These are phyloP conservation scores for Dryas integrifolia DNA, from an alignment of 331 rosid genomes.

Conservation along the genomic window DNA sequence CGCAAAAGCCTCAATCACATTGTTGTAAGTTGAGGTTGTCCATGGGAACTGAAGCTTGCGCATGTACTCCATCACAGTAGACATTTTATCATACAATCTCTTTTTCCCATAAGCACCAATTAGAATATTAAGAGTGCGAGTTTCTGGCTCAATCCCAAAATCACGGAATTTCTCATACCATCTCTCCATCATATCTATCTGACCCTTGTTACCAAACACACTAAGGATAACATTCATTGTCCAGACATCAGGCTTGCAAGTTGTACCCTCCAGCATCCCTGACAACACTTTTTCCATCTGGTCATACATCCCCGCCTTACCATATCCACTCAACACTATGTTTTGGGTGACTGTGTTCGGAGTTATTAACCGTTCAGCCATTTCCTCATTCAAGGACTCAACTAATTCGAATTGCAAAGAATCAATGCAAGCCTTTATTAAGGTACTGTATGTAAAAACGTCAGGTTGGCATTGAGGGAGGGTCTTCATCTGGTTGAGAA, in stretches of 20 bases:
- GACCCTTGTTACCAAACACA: conserved; percentile 84
- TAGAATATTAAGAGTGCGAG: conserved; percentile 83
- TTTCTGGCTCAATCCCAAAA: conserved; percentile 92
- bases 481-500: conserved; percentile 73
- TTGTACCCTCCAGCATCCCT: conserved; percentile 74
- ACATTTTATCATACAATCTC: conserved; percentile 91
- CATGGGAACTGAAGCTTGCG: conserved; percentile 92
- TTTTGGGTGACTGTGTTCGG: conserved; percentile 95
- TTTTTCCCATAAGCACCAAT: conserved; percentile 93
- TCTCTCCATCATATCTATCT: conserved; percentile 86
- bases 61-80: conserved; percentile 98
- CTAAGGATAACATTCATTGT: conserved; percentile 89
- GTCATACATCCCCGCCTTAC: conserved; percentile 81
- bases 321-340: conserved; percentile 88
- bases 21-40: conserved; percentile 93
- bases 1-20: conserved; percentile 91
- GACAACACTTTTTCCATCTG: conserved; percentile 84
- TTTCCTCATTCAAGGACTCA: conserved; percentile 65
- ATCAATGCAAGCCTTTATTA: conserved; percentile 80
- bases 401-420: conserved; percentile 66
- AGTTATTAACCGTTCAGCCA: conserved; percentile 58
- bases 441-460: conserved; percentile 79
- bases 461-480: conserved; percentile 90
- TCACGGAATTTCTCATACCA: conserved; percentile 95
- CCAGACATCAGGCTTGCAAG: conserved; percentile 92